A percentile compares a stretch with the other conserved stretches of the same genome.
These are phyloP conservation scores for Lentinula guzmanii DNA, from an alignment of 768 basidiomycete species.

Conservation along the genomic window DNA sequence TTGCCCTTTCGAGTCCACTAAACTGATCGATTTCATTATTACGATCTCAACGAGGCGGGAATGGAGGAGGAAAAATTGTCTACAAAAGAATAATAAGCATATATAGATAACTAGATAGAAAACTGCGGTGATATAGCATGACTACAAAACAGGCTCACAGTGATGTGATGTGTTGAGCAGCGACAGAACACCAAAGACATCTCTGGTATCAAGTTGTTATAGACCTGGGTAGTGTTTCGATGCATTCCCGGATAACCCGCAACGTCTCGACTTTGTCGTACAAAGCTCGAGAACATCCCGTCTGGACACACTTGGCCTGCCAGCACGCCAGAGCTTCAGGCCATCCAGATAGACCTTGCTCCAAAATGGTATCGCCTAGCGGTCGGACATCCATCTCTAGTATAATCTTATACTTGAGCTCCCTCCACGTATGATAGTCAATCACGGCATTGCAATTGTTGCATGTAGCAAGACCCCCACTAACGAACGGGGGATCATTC, in stretches of 20 bases:
- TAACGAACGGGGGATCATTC: slow-evolving; percentile 54
- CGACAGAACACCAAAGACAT: neutral
- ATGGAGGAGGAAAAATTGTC: neutral
- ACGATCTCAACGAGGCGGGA: neutral
- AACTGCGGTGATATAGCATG: neutral
- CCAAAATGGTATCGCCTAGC: slow-evolving; percentile 50
- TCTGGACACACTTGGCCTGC: slow-evolving; percentile 45
- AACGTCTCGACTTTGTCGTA: slow-evolving; percentile 53
- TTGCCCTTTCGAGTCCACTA: too few relatives aligned
- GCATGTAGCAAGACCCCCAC: slow-evolving; percentile 38
- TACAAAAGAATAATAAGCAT: neutral
- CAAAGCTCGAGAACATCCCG: slow-evolving; percentile 39
- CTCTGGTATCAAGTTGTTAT: slow-evolving; percentile 12
- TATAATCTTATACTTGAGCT: slow-evolving; percentile 52
- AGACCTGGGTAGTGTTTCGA: slow-evolving; percentile 39
- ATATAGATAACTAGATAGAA: neutral
- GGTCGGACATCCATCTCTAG: slow-evolving; percentile 55
- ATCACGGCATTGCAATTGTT: slow-evolving; percentile 41
- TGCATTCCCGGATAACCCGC: slow-evolving; percentile 46
- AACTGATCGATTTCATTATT: too few relatives aligned
- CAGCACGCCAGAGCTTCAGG: slow-evolving; percentile 56
- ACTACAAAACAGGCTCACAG: neutral
- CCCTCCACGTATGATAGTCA: slow-evolving; percentile 59
- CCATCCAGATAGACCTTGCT: slow-evolving; percentile 47
- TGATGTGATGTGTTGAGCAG: neutral